Evolutionary conservation across 2,329 filamentous ascomycete genomes (phyloP), one percentile per base, ranked within the genome.

Genomic region (Mycogone perniciosa): DNA sequence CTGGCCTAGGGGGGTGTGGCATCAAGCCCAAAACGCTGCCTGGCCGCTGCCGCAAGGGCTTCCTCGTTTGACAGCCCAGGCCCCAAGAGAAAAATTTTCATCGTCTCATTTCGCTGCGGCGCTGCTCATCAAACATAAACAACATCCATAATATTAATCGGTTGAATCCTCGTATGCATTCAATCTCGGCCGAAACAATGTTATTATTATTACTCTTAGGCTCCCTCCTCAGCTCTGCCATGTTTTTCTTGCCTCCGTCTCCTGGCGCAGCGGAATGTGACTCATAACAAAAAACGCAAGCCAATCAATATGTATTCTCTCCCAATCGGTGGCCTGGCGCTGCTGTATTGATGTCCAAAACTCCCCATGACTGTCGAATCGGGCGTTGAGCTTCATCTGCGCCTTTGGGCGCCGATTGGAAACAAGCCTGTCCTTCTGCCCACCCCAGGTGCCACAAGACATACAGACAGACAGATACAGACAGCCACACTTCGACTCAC

Each of bases 281-380:
- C 50, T 54, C 57, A 57, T 44, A 41, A 30, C 42, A 34, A 40
- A 31, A 39, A 42, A 46, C 47, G 41, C 38, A 41, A 10, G 37
- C 30, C 48, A 13, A 30, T 50, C 44, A 35, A 40, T 47, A 50
- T 46, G 51, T 52, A 52, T 58, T 38, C 40, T 54, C 55, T 57
- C 58, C 58, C 57, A 59, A 57, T 54, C 47, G 45, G 45, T 48
- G 46, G 47, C 34, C 51, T 30, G 20, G 39, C 46, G 38, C 46
- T 45, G 52, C 55, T 59, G 58, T 59, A 54, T 59, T 60, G 57
- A 57, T 60, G 58, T 60, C 58, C 58, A 60, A 60, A 54, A 47
- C 44, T 54, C 47, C 37, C 44, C 40, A 2, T 44, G 41, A 50
- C 47, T 45, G 48, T 57, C 54, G 54, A 58, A 60, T 58, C 53